Evolutionary conservation across 2,329 filamentous ascomycete species (phyloP), one percentile per base, ranked within the genome.

Genomic region (Fusarium pilosicola): DNA sequence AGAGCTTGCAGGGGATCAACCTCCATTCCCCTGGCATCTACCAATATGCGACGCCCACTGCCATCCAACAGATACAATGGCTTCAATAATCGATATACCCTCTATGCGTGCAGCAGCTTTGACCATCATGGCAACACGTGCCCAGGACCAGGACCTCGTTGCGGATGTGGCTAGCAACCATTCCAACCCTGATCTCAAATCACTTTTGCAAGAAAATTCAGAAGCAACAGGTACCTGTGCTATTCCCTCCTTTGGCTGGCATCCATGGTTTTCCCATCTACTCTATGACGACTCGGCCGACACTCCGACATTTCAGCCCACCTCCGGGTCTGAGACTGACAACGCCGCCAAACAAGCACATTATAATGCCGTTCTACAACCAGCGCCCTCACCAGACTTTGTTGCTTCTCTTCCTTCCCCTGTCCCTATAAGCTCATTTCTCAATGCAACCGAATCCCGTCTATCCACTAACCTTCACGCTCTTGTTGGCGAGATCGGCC

Each of bases 241-340:
- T 58, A 77, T 96, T 7, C 92, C 94, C 0, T 90, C 91, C n/a
- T 96, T 95, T 82, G 94, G 94, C 26, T 95, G 93, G 93, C 94
- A 96, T 79, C 94, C 94, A 2, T 96, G 94, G 94, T 96, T 95
- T 81, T 92, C 93, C 3, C 86, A 96, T 80, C 91, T 94, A 73
- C 87, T 96, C 76, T 94, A 91, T 78, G 88, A 91, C 77, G 90
- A 94, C 80, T 81, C 79, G 26, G 79, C 79, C 42, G 36, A 79
- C 36, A 76, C 77, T 52, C 78, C 80, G 38, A 85, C 84, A 0
- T 86, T 84, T 66, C 79, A 81, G 61, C 74, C 78, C 9, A 49
- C 18, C 5, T 24, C 80, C 72, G 44, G 67, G 60, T 64, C 74
- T 60, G 56, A 42, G 13, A 7, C 65, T 36, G 63, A 64, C 49